phyloP scores from a whole-genome alignment of 2,329 filamentous ascomycete genomes.

The Ploettnerulaceae sp. region DNA sequence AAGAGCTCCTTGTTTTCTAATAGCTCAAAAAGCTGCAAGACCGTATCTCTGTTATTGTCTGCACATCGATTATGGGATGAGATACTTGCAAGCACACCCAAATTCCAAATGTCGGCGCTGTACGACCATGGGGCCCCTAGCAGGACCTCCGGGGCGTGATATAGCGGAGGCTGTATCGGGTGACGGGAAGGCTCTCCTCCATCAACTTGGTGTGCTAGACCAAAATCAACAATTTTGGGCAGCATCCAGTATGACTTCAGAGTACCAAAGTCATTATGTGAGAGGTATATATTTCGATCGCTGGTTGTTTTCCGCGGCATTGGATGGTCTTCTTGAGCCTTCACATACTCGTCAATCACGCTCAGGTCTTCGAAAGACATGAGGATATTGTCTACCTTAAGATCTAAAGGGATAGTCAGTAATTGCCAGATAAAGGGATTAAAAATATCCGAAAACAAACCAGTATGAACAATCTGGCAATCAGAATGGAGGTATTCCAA shows the following conservation, averaged over 20 bases:
- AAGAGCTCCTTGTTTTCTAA: constrained; percentile 22
- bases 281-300: constrained; percentile 8
- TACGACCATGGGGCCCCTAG: constrained; percentile 35
- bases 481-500: constrained; percentile 19
- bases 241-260: constrained; percentile 10
- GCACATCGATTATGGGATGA: neutral
- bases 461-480: constrained; percentile 17
- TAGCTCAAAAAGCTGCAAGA: constrained; percentile 19
- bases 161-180: constrained; percentile 23
- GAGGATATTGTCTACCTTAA: constrained; percentile 11
- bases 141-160: constrained; percentile 35
- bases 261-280: constrained; percentile 10
- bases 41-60: constrained; percentile 2
- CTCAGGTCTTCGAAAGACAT: constrained; percentile 10
- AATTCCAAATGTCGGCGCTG: constrained; percentile 36
- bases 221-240: constrained; percentile 13
- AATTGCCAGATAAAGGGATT: neutral
- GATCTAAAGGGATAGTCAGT: constrained; percentile 3
- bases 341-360: constrained; percentile 9
- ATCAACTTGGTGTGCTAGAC: constrained; percentile 6
- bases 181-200: neutral
- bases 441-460: constrained; percentile 7
- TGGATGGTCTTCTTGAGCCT: constrained; percentile 9
- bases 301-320: constrained; percentile 9
- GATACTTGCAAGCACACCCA: constrained; percentile 32